Percentiles rank a stretch among this genome's conserved stretches.
Evolutionary conservation across 768 basidiomycete species (phyloP).

Genomic region (Podaxis sp.): DNA sequence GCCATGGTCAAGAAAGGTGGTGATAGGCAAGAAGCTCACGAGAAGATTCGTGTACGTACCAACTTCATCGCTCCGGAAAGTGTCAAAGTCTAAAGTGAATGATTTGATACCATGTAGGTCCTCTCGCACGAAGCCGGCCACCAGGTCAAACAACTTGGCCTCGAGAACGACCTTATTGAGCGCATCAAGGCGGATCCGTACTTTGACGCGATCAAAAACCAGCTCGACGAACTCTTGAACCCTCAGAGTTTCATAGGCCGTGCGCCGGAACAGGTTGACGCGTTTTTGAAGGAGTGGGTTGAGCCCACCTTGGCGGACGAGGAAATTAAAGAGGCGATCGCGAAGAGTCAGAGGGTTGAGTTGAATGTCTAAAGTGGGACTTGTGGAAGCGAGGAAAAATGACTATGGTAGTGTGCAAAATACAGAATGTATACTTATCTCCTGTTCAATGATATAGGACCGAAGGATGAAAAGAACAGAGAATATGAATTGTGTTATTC

Average conservation of each 20-base stretch:
- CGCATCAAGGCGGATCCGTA: slow-evolving; percentile 78
- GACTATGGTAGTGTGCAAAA: neutral
- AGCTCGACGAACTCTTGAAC: slow-evolving; percentile 77
- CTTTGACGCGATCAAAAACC: slow-evolving; percentile 81
- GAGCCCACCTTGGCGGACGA: slow-evolving; percentile 65
- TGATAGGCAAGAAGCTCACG: slow-evolving; percentile 95
- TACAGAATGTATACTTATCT: neutral
- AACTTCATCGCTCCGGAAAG: neutral
- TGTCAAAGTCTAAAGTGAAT: neutral
- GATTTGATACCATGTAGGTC: slow-evolving; percentile 40
- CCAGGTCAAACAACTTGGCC: slow-evolving; percentile 91
- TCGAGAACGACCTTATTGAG: slow-evolving; percentile 94
- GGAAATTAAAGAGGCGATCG: slow-evolving; percentile 52
- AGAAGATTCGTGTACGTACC: slow-evolving; percentile 75
- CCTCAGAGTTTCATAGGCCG: slow-evolving; percentile 89
- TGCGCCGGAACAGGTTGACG: slow-evolving; percentile 93
- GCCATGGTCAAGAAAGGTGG: slow-evolving; percentile 93
- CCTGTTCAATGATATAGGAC: too few species aligned
- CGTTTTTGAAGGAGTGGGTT: slow-evolving; percentile 85
- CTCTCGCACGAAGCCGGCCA: slow-evolving; percentile 92
- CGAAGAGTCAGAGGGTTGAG: slow-evolving; percentile 54
- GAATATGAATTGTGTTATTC: too few species aligned
- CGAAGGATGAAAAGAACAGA: too few species aligned
- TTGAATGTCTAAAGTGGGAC: slow-evolving; percentile 43
- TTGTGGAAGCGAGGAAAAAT: neutral